Evolutionary conservation across 2,329 filamentous ascomycete species (phyloP), one percentile per base, ranked within the genome.

Genomic region (Pseudofabraea citricarpa): DNA sequence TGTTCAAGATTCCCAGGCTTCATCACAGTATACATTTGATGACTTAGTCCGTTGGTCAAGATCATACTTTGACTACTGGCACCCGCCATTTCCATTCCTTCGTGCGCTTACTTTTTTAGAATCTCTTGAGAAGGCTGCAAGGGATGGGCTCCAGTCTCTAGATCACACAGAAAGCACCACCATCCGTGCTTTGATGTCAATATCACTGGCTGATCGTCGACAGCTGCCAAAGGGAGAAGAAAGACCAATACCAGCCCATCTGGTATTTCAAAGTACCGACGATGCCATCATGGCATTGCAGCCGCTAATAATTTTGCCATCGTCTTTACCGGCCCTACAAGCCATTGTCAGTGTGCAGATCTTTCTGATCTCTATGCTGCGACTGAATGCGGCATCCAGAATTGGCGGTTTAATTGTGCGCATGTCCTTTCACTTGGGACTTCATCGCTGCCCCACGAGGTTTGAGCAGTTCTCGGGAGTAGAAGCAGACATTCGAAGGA

Each of bases 21-120:
- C 7, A 15, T 45, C 44, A 6, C 46, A 51, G 1, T 45, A 64
- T n/a, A 53, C 56, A 0, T 78, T 78, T 46, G 71, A 75, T 7
- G 62, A 73, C 15, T 60, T 78, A 13, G 62, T 75, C 1, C 55
- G 62, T 3, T 77, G 72, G 69, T 73, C 71, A 5, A 65, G 64
- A 38, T 71, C 66, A 36, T 81, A 77, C 48, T 80, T 80, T 47
- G 67, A 77, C 19, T 67, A 72, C 13, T 81, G 77, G 77, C 77
- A 81, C 49, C 70, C 73, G 0, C 65, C 74, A 2, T 72, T 77
- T 32, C 77, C 77, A 0, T 79, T 77, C 42, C 61, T 80, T 5
- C 72, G 77, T 49, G 77, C 72, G 1, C 74, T 75, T 1, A 66
- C 69, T 4, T 60, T 79, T 2, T 60, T 79, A 2, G 61, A 64